These are phyloP conservation scores for Boletus semigastroideus DNA, from an alignment of 1,284 basidiomycete genomes.

Conservation along the genomic window DNA sequence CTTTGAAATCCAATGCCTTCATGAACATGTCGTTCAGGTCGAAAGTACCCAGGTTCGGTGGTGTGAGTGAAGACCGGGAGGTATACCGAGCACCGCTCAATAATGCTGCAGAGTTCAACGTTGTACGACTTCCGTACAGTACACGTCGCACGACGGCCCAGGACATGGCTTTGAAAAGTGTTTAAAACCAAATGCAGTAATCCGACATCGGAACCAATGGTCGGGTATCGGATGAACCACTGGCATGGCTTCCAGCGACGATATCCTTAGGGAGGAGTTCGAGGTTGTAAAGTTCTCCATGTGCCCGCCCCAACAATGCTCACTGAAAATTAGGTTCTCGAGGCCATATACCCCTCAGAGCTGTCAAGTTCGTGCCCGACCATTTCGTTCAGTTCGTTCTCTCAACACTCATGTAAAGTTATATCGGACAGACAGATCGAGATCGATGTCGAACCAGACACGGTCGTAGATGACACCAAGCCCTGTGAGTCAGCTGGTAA, in stretches of 20 bases:
- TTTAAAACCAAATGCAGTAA: slow-evolving; percentile 19
- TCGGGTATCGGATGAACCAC: slow-evolving; percentile 36
- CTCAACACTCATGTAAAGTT: slow-evolving; percentile 68
- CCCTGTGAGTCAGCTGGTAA: slow-evolving; percentile 47
- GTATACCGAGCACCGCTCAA: slow-evolving; percentile 9
- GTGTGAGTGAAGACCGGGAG: slow-evolving; percentile 6
- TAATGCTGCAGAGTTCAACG: neutral
- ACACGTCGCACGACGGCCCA: slow-evolving; percentile 22
- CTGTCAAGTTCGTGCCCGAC: slow-evolving; percentile 73
- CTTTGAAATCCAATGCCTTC: slow-evolving; percentile 19
- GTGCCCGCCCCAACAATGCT: slow-evolving; percentile 8
- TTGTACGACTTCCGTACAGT: neutral
- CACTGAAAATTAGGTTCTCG: slow-evolving; percentile 68
- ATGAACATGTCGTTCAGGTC: slow-evolving; percentile 16
- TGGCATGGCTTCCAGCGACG: slow-evolving; percentile 61
- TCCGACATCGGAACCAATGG: slow-evolving; percentile 19
- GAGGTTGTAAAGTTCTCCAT: slow-evolving; percentile 56
- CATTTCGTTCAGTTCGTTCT: slow-evolving; percentile 30
- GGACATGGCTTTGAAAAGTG: slow-evolving; percentile 21
- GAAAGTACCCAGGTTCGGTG: slow-evolving; percentile 5
- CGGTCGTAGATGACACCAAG: slow-evolving; percentile 59
- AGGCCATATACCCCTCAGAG: slow-evolving; percentile 95
- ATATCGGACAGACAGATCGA: slow-evolving; percentile 78
- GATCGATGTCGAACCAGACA: slow-evolving; percentile 90
- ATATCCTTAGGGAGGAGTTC: slow-evolving; percentile 77